phyloP scores from a whole-genome alignment of 306 rosid genomes.

The Medicago lupulina region DNA sequence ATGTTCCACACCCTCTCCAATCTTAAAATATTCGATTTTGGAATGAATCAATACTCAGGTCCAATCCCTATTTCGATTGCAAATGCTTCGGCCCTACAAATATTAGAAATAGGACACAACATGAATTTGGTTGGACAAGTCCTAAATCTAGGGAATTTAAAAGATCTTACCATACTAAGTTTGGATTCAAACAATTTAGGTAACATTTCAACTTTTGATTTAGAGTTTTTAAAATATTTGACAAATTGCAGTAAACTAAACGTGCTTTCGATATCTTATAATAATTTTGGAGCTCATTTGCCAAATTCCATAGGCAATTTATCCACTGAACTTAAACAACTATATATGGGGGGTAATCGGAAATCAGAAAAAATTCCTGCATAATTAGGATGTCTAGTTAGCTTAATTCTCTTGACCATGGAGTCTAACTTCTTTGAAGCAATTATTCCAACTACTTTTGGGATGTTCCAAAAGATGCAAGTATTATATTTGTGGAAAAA shows the following conservation, averaged over 20 bases:
- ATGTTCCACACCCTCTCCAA: background rate
- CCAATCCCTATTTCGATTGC: background rate
- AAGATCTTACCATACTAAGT: accelerated
- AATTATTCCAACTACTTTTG: background rate
- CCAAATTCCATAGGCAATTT: background rate
- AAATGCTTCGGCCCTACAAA: background rate
- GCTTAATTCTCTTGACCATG: background rate
- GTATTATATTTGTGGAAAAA: accelerated
- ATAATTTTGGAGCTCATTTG: background rate
- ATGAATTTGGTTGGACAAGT: background rate
- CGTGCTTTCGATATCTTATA: accelerated
- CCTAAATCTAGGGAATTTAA: background rate
- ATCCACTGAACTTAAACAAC: background rate
- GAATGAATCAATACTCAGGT: background rate
- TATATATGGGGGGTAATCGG: background rate
- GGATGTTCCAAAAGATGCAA: conserved; percentile 11
- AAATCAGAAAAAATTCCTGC: background rate
- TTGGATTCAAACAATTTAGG: background rate
- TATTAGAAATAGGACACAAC: accelerated
- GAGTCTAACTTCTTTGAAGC: background rate
- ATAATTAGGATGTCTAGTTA: background rate
- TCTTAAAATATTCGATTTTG: accelerated
- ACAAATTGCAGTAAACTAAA: background rate
- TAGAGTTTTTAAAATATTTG: background rate
- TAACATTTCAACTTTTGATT: background rate